Base-by-base conservation (phyloP, 305 asterid genomes). In the Plantago lanceolata region DNA sequence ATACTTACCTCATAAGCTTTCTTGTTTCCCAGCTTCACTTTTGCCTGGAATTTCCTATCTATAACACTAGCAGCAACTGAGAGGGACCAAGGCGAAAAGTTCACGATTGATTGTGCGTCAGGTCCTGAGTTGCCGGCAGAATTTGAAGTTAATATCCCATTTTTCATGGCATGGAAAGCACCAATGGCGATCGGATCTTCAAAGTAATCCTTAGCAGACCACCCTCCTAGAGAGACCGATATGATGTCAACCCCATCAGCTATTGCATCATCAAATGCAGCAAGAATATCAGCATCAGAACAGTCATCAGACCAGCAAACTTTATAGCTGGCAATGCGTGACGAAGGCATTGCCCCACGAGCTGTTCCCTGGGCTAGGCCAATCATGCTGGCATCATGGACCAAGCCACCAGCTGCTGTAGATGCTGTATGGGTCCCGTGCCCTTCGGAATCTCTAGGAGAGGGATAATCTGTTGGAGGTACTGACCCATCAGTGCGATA, bases 391-490 rank as follows among this genome's bases (percentile, higher is more conserved):
- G 96, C 88, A 2, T 75, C 71, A 11, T 72, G 15, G 6, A 85
- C 92, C 1, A 59, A 0, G 0, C 70, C 48, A 1, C 96, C 94
- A 0, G 88, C 87, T 19, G 89, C 89, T 0, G 90, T 88, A 47
- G 96, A 88, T 8, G 96, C 65, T 0, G 92, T 82, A 74, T 88
- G 96, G 2, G 88, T 59, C 19, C 96, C 96, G 8, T 88, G 96
- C 2, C 95, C 96, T 63, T 78, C 82, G 0, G 84, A 62, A 24
- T 84, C 96, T 69, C 92, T 73, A 0, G 96, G 88, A 2, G 95
- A 82, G 6, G 78, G 72, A 15, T 82, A 11, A 31, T 84, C 92
- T 0, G 71, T 69, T 5, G 29, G 9, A 1, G 31, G 43, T 2
- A 68, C 47, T 2, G 29, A 0, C 37, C 84, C 85, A 3, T 69